Conservation (phyloP, 2,329 filamentous ascomycete species). For the Macrophomina tecta region DNA sequence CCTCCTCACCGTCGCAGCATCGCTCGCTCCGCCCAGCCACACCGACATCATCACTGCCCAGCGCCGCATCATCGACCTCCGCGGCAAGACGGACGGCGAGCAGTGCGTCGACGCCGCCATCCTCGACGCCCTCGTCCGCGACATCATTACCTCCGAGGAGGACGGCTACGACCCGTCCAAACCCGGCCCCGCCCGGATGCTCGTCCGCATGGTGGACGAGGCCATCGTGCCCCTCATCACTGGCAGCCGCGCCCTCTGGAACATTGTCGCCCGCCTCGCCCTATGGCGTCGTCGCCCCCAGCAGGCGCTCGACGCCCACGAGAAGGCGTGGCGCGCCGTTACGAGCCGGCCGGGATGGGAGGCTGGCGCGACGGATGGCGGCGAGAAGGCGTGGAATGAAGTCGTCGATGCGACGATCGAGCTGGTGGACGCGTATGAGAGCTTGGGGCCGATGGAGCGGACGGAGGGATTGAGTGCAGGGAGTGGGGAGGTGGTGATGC, state of each 20-base stretch:
- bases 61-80: slow-evolving; percentile 75
- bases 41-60: slow-evolving; percentile 78
- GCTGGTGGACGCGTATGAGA: slow-evolving; percentile 82
- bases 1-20: slow-evolving; percentile 83
- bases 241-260: slow-evolving; percentile 76
- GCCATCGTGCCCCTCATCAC: slow-evolving; percentile 85
- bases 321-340: slow-evolving; percentile 86
- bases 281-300: slow-evolving; percentile 74
- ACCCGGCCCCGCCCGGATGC: slow-evolving; percentile 62
- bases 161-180: slow-evolving; percentile 47
- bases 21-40: slow-evolving; percentile 76
- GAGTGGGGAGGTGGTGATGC: slow-evolving; percentile 68
- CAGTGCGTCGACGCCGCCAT: slow-evolving; percentile 77
- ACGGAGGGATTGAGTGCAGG: slow-evolving; percentile 59
- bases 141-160: slow-evolving; percentile 63
- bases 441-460: slow-evolving; percentile 59
- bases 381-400: slow-evolving; percentile 69
- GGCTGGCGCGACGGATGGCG: slow-evolving; percentile 50
- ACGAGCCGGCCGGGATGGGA: slow-evolving; percentile 61
- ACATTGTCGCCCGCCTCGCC: slow-evolving; percentile 72
- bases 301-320: slow-evolving; percentile 79
- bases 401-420: slow-evolving; percentile 81
- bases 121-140: slow-evolving; percentile 72
- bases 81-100: slow-evolving; percentile 70
- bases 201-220: slow-evolving; percentile 76